Evolutionary conservation across 345 rosid species (phyloP).

Genomic region (Salix viminalis): DNA sequence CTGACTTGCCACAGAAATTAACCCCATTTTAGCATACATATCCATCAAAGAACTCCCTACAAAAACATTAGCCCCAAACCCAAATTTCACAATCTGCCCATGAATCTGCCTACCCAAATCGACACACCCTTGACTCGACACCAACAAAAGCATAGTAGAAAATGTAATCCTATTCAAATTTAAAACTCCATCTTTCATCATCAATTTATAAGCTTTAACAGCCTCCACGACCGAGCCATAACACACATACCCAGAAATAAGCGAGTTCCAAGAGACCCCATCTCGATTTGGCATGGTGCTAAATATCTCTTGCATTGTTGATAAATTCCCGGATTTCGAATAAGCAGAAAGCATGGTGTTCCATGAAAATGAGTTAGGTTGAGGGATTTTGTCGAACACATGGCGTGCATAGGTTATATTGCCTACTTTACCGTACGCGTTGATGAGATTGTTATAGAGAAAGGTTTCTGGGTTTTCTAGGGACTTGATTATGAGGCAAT

Average conservation of each 20-base stretch:
- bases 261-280: slow-evolving; percentile 75
- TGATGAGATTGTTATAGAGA: slow-evolving; percentile 50
- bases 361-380: slow-evolving; percentile 69
- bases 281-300: slow-evolving; percentile 55
- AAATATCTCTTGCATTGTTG: slow-evolving; percentile 48
- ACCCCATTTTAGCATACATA: slow-evolving; percentile 73
- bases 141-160: slow-evolving; percentile 64
- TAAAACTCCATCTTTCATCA: slow-evolving; percentile 53
- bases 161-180: slow-evolving; percentile 65
- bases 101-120: slow-evolving; percentile 69
- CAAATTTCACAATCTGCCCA: slow-evolving; percentile 64
- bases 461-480: slow-evolving; percentile 48
- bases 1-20: slow-evolving; percentile 51
- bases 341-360: slow-evolving; percentile 76
- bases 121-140: slow-evolving; percentile 39
- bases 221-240: slow-evolving; percentile 46
- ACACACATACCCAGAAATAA: slow-evolving; percentile 64
- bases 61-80: slow-evolving; percentile 51
- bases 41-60: slow-evolving; percentile 75
- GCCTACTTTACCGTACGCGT: slow-evolving; percentile 33
- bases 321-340: slow-evolving; percentile 58
- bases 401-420: slow-evolving; percentile 51
- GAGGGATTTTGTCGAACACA: slow-evolving; percentile 59
- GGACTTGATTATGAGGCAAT: slow-evolving; percentile 51
- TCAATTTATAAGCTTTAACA: slow-evolving; percentile 49